Evolutionary conservation across 208 protist genomes (phyloP), one percentile per base, ranked within the genome.

Genomic region (Leishmania lainsoni): DNA sequence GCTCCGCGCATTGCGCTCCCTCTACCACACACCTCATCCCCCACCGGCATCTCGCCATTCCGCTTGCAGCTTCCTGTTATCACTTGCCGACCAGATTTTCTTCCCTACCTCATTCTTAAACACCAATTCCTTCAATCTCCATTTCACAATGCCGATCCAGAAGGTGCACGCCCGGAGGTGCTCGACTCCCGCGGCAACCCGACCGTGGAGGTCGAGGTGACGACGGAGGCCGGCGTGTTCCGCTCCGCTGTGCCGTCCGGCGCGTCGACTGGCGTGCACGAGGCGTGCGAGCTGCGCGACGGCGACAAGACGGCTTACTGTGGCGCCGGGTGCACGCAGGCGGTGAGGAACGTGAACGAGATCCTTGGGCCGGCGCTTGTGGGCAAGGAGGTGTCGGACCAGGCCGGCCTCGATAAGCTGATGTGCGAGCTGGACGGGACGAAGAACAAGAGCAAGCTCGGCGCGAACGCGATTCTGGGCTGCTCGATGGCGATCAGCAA

Each of bases 391-490:
- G 95, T 97, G 77, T 83, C 87, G 32, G 83, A 99, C 58, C 98
- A 99, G 87, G 74, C 75, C 29, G 97, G 69, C 26, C 83, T 99
- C 52, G 99, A 99, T 88, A 68, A 98, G 56, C 71, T 98, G 76
- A 98, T 99, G 95, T 89, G 94, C 29, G 91, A 95, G 66, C 81
- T 99, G n/a, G 99, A 99, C 88, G 99, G 99, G 42, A 99, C 98
- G 26, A 85, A 96, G 68, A 99, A 99, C 93, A 99, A 99, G 89
- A 94, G 88, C 78, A 99, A 98, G 81, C 87, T 97, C 48, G 99
- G 99, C 81, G 99, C 99, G 76, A 99, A 99, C 90, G 99, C 99
- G 49, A 99, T 99, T 75, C 96, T 99, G 45, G 98, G 96, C 56
- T 97, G 99, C 76, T 99, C 98, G 39, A 99, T 99, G 96, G 98